These are phyloP conservation scores for Arthroderma sp. DNA, from an alignment of 2,329 filamentous ascomycete genomes.

Conservation along the genomic window DNA sequence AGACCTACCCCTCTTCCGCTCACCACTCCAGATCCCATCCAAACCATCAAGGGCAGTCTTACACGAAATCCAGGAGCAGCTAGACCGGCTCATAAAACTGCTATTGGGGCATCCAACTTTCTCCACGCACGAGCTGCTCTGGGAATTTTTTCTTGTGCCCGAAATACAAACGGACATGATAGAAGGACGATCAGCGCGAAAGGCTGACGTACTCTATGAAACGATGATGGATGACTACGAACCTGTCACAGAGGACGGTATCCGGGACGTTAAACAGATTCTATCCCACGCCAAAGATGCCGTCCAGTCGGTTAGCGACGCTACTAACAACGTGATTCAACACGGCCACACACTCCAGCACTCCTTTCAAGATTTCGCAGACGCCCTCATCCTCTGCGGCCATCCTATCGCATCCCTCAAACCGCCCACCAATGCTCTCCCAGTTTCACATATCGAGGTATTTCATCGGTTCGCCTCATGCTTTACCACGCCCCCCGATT, in stretches of 20 bases:
- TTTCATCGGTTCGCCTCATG: slow-evolving; percentile 57
- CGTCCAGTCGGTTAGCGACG: slow-evolving; percentile 69
- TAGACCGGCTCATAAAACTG: slow-evolving; percentile 79
- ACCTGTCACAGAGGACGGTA: slow-evolving; percentile 55
- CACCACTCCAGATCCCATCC: slow-evolving; percentile 84
- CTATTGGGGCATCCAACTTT: slow-evolving; percentile 84
- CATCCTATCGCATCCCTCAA: slow-evolving; percentile 39
- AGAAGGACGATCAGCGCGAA: slow-evolving; percentile 72
- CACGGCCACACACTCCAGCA: slow-evolving; percentile 62
- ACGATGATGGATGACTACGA: slow-evolving; percentile 80
- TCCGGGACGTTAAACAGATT: slow-evolving; percentile 84
- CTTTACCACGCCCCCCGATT: slow-evolving; percentile 48
- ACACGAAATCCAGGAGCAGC: slow-evolving; percentile 71
- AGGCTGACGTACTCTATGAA: slow-evolving; percentile 69
- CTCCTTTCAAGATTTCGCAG: slow-evolving; percentile 38
- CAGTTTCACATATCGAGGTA: slow-evolving; percentile 52
- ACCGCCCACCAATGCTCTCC: slow-evolving; percentile 48
- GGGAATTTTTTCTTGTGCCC: slow-evolving; percentile 97
- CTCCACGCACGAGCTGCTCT: slow-evolving; percentile 89
- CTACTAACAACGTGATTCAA: slow-evolving; percentile 69
- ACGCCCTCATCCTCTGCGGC: slow-evolving; percentile 29
- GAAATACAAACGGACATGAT: slow-evolving; percentile 86
- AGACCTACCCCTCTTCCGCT: slow-evolving; percentile 59
- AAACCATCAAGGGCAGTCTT: slow-evolving; percentile 78
- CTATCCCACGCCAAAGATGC: slow-evolving; percentile 82